Conservation (phyloP, 495 filamentous ascomycete genomes). For the Talaromyces nanjingensis region DNA sequence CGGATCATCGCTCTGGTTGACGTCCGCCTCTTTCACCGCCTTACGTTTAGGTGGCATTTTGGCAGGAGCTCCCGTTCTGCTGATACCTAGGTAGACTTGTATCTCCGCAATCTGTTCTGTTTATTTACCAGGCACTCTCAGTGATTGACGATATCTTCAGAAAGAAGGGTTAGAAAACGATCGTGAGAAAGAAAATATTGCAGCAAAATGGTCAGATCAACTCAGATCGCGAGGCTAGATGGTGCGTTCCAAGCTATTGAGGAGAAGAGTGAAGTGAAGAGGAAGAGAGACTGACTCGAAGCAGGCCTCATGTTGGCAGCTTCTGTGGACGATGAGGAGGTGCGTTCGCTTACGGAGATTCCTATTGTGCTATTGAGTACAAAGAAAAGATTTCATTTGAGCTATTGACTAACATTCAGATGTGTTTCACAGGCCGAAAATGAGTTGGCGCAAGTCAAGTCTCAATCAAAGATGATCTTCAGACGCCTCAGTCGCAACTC, state of each 20-base stretch:
- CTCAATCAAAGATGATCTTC: conserved; percentile 83
- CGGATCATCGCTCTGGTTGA: background rate
- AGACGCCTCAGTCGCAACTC: conserved; percentile 79
- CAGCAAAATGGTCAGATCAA: conserved; percentile 81
- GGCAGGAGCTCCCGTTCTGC: conserved; percentile 1
- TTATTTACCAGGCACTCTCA: background rate
- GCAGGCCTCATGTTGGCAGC: conserved; percentile 89
- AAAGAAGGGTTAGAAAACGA: background rate
- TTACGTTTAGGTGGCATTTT: conserved; percentile 10
- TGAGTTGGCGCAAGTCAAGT: conserved; percentile 80
- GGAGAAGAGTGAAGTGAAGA: background rate
- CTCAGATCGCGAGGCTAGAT: conserved; percentile 88
- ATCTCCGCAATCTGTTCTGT: conserved; percentile 6
- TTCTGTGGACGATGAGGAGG: conserved; percentile 86
- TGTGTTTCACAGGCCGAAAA: conserved; percentile 50
- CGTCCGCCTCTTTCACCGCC: conserved; percentile 3
- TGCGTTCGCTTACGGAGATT: conserved; percentile 15
- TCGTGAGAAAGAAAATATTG: background rate
- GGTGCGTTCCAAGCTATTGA: conserved; percentile 44
- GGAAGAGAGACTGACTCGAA: conserved; percentile 3
- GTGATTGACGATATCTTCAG: background rate
- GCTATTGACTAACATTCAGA: conserved; percentile 7
- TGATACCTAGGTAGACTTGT: too few relatives aligned
- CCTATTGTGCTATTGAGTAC: background rate
- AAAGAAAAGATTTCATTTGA: background rate